Evolutionary conservation across 371 early-diverging fungal species (phyloP), one percentile per base, ranked within the genome.

Genomic region (Zychaea mexicana): DNA sequence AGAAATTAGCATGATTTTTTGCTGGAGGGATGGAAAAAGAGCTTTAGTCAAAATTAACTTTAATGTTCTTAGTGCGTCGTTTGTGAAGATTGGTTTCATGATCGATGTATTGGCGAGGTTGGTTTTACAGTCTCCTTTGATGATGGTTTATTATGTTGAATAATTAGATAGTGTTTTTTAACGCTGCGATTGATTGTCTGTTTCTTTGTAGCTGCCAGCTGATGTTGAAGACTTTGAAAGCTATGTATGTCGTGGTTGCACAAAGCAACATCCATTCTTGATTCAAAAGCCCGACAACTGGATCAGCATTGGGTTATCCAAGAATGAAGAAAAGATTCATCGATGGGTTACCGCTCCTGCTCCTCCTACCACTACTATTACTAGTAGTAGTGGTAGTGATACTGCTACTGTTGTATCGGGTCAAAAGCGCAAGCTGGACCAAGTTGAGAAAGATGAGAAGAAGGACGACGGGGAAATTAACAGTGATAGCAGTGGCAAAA

Each of bases 41-140:
- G n/a, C n/a, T n/a, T n/a, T n/a, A n/a, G n/a, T 33, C 5, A 33
- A 33, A 8, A 33, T 33, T 8, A 8, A 33, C 12, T 8, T 33
- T 8, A 8, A 8, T 21, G 17, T 56, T 28, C 53, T 9, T 65
- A 94, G 81, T 96, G 97, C 64, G 71, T 88, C 33, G 61, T 87
- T 0, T 96, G 97, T 71, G 90, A 93, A 67, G 95, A 93, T 68
- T 93, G 92, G 95, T 91, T 88, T 70, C 95, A 95, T 76, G 89
- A 92, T 30, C 68, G 74, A 0, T 96, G 96, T 69, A 92, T 96
- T 62, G 88, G 89, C 32, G 70, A 85, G 31, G 87, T 86, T 76
- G 72, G 71, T 54, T 54, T 17, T 26, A 58, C n/a, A n/a, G n/a
- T n/a, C n/a, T n/a, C n/a, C n/a, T 17, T 64, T 13, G 12, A 10